Evolutionary conservation across 768 basidiomycete species (phyloP).

Genomic region (Rhizopogon sp.): DNA sequence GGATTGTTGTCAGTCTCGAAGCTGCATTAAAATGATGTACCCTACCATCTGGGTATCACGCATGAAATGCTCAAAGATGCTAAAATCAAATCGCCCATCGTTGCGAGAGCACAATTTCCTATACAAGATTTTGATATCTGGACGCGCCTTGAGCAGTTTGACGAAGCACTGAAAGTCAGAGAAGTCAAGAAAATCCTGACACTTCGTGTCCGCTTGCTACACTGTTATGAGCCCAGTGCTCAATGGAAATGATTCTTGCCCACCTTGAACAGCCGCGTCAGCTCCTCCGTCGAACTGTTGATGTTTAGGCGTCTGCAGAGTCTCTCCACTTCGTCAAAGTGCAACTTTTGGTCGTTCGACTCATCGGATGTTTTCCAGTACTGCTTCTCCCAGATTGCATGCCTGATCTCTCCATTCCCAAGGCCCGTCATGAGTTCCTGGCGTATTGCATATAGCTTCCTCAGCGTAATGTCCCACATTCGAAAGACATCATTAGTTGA

Average conservation of each 20-base stretch:
- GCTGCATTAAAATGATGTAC: neutral
- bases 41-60: constrained; percentile 44
- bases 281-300: constrained; percentile 46
- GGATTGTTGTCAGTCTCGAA: constrained; percentile 8
- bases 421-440: constrained; percentile 67
- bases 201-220: constrained; percentile 59
- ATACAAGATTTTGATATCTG: constrained; percentile 73
- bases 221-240: neutral
- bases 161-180: constrained; percentile 78
- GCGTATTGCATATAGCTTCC: constrained; percentile 60
- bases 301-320: constrained; percentile 71
- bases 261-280: constrained; percentile 58
- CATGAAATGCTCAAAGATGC: constrained; percentile 48
- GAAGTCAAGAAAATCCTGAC: constrained; percentile 65
- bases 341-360: constrained; percentile 54
- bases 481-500: constrained; percentile 55
- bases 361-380: constrained; percentile 77
- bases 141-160: constrained; percentile 75
- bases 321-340: constrained; percentile 67
- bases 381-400: constrained; percentile 73
- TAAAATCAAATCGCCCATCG: constrained; percentile 31
- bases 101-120: constrained; percentile 29
- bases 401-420: constrained; percentile 56
- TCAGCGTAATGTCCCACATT: constrained; percentile 62
- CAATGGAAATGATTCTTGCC: constrained; percentile 4